Evolutionary conservation across 1,284 basidiomycete genomes (phyloP).

Genomic region (Cutaneotrichosporon mucoides): DNA sequence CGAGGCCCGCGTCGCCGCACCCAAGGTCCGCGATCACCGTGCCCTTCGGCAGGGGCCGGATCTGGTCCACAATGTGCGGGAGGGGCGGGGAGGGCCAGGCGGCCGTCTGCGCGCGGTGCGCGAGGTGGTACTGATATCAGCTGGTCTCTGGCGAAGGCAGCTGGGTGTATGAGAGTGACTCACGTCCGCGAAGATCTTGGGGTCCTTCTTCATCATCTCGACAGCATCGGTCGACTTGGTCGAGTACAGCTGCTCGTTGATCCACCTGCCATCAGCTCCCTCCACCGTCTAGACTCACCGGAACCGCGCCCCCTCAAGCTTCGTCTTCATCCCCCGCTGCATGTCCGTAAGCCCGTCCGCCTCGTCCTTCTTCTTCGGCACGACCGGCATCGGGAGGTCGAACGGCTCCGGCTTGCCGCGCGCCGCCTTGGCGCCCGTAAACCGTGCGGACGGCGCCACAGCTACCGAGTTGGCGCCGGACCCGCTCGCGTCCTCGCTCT

Average conservation of each 20-base stretch:
- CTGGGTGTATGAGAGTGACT: too few relatives aligned
- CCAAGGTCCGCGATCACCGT: slow-evolving; percentile 88
- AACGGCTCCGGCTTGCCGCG: slow-evolving; percentile 19
- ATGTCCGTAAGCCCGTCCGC: slow-evolving; percentile 60
- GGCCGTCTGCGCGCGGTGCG: slow-evolving; percentile 82
- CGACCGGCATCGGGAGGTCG: slow-evolving; percentile 23
- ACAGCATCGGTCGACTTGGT: slow-evolving; percentile 68
- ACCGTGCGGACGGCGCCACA: not conserved
- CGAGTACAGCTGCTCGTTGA: slow-evolving; percentile 85
- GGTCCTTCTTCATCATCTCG: slow-evolving; percentile 74
- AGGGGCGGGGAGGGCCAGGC: slow-evolving; percentile 90
- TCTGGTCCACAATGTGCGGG: slow-evolving; percentile 63
- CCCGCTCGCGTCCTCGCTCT: not conserved
- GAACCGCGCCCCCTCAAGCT: slow-evolving; percentile 77
- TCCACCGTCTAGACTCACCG: slow-evolving; percentile 49
- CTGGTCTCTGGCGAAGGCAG: too few relatives aligned
- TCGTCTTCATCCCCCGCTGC: slow-evolving; percentile 70
- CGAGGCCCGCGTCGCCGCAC: slow-evolving; percentile 89
- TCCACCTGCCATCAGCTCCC: slow-evolving; percentile 48
- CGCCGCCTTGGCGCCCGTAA: slow-evolving; percentile 1
- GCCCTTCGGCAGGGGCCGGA: slow-evolving; percentile 57
- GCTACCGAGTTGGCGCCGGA: slow-evolving; percentile 1
- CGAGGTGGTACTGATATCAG: slow-evolving; percentile 70
- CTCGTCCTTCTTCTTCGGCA: slow-evolving; percentile 15
- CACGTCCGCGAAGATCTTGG: slow-evolving; percentile 70